Base-by-base conservation (phyloP, 139 green algal species). In the Tetraselmis striata region DNA sequence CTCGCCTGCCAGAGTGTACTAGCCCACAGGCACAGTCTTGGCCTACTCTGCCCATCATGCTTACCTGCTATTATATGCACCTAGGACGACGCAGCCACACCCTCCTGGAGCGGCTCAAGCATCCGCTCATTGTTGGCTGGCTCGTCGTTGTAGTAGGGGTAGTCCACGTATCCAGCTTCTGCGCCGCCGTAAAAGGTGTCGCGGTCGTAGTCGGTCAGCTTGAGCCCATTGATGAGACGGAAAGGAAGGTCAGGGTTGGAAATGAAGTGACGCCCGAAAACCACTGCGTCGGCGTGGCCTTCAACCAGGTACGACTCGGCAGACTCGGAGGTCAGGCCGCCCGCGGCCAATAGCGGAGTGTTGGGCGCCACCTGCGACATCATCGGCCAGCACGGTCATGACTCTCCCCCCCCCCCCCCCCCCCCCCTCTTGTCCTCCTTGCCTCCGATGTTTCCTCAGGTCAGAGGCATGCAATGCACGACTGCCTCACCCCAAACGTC, bases 171-270 rank as follows among this genome's bases (percentile, higher is more conserved):
- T 30, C 93, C 93, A 84, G 92, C 79, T 75, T 83, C 59, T 22
- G 85, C 87, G 23, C 82, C 59, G 0, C 79, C 83, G 85, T 96
- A 97, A 83, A 96, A 97, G 25, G 92, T 97, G 82, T 79, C 75
- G 11, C 93, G 83, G 84, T 97, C 82, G 81, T 96, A 96, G 58
- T 90, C 82, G 85, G 93, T 97, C 1, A 97, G 88, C 1, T 87
- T 84, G 1, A 91, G 91, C 30, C 85, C 77, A 74, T 92, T 77
- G 29, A 83, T 78, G 45, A 93, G 88, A 76, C 94, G 91, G 77
- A 84, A 83, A 2, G 92, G 92, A 31, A 97, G 83, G 85, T 97
- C 94, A 1, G 94, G 94, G 82, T 95, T 97, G 80, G 93, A 85
- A 22, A 97, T 86, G 80, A 84, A 94, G 29, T 77, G 58, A 31